These are phyloP conservation scores for Annulohypoxylon bovei DNA, from an alignment of 495 filamentous ascomycete genomes.

Conservation along the genomic window DNA sequence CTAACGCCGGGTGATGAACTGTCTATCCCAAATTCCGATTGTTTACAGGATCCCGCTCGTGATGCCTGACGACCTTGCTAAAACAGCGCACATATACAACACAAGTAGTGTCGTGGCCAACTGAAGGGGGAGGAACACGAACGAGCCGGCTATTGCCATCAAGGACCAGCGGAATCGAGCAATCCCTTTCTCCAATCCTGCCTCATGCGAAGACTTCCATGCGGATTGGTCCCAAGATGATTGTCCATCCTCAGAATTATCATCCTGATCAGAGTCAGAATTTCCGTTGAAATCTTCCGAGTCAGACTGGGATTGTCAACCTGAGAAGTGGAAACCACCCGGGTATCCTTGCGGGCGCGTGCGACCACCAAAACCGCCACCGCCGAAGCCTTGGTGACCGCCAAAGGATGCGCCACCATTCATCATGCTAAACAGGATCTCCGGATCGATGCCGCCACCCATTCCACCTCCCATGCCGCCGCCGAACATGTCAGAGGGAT, in stretches of 20 bases:
- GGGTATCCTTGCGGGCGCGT: slow-evolving; percentile 50
- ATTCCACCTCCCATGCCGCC: slow-evolving; percentile 67
- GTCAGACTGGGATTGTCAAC: slow-evolving; percentile 57
- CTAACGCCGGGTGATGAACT: slow-evolving; percentile 48
- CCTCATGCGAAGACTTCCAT: slow-evolving; percentile 42
- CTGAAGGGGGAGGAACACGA: slow-evolving; percentile 42
- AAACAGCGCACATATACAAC: slow-evolving; percentile 45
- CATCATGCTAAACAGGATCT: slow-evolving; percentile 79
- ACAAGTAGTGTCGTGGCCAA: slow-evolving; percentile 44
- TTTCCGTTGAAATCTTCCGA: slow-evolving; percentile 38
- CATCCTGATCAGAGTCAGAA: slow-evolving; percentile 29
- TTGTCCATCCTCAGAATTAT: slow-evolving; percentile 12
- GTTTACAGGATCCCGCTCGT: slow-evolving; percentile 42
- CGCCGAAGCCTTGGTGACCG: slow-evolving; percentile 48
- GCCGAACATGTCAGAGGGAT: slow-evolving; percentile 88
- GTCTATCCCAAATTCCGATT: slow-evolving; percentile 41
- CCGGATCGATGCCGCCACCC: slow-evolving; percentile 73
- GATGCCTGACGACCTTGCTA: slow-evolving; percentile 43
- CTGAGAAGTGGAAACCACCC: slow-evolving; percentile 55
- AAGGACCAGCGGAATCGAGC: slow-evolving; percentile 43
- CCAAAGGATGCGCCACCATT: slow-evolving; percentile 59
- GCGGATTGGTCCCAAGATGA: slow-evolving; percentile 25
- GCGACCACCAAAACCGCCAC: slow-evolving; percentile 46
- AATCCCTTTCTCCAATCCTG: slow-evolving; percentile 40
- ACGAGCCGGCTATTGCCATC: slow-evolving; percentile 37